Base-by-base conservation (phyloP, 495 filamentous ascomycete species). In the Aspergillus olivimuriae region DNA sequence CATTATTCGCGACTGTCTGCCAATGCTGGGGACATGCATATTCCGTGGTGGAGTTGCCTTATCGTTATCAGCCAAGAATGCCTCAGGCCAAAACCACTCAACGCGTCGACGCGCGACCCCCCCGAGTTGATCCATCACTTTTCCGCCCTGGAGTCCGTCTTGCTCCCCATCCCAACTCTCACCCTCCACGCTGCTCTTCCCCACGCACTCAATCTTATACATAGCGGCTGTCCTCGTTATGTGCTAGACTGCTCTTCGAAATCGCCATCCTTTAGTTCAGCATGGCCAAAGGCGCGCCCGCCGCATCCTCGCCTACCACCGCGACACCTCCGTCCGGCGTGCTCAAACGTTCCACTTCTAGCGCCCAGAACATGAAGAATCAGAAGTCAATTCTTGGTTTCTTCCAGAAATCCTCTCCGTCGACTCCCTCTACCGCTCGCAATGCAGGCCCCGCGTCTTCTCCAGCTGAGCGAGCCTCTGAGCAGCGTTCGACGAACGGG, bases 361-460 rank as follows among this genome's bases (percentile, higher is more conserved):
- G 63, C 42, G 61, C 66, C 2, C 68, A 73, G 46, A 72, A 70
- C 24, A 73, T 76, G 67, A 88, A 84, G 56, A 84, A 79, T 55
- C 84, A 91, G 65, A 87, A 82, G 50, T 78, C 77, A 8, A 92
- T 95, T 39, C 70, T 89, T 3, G 85, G 87, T 26, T 95, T 95
- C 72, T 94, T 95, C 52, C 73, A 83, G 43, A 91, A 84, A 53
- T 77, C 77, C 9, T 65, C 75, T 0, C 70, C 72, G 7, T 65
- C 71, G 16, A 66, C 72, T 9, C 63, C 63, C 0, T 58, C 67
- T 0, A 58, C 47, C 3, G 47, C 55, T 7, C 57, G 58, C n/a
- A 50, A 50, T 18, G 59, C 53, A 6, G 65, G 65, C 23, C 65
- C 70, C 10, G 68, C 59, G 0, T 68, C 63, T 4, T 66, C 68